Evolutionary conservation across 495 filamentous ascomycete species (phyloP), one percentile per base, ranked within the genome.

Genomic region (Xylaria bambusicola): DNA sequence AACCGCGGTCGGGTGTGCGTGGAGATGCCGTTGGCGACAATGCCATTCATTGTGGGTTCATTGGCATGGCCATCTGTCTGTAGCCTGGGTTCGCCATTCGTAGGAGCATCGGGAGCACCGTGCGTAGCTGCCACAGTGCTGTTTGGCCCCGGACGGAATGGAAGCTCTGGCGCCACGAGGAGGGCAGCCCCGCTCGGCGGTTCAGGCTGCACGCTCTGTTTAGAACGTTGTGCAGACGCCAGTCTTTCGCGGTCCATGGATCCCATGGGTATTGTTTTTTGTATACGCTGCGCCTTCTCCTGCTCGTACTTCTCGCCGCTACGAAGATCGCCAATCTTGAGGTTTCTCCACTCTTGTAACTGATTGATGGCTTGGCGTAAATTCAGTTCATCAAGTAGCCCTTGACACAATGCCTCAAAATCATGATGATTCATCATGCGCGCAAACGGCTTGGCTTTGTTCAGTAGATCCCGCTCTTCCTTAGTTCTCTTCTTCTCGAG

Each of bases 391-490:
- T 95, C 91, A 24, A 93, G 84, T 2, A 99, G 75, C 0, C 88
- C 91, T 40, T 88, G 84, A 67, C 86, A 88, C 64, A 97, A 88
- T 20, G 88, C 83, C 35, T 94, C 88, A 68, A 95, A 98, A 70
- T 99, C 95, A 41, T 84, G 78, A 63, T 87, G 87, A 62, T 92
- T 95, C 95, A 98, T 97, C 83, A 98, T 93, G 24, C 94, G 85
- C 21, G 92, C 94, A 60, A 98, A 94, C 0, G 94, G 94, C 67
- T 99, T 99, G 29, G 89, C 88, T 68, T 95, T 96, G 78, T 91
- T 91, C 20, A 95, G 69, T 18, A 98, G 76, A 17, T 97, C 94
- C 8, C 87, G 76, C 68, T 99, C 95, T 69, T 99, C 94, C 66
- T 98, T 98, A 0, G 90, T 91, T 24, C 93, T 86, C 76, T 93